Conservation (phyloP, 2,329 filamentous ascomycete species). For the Dothiorella sarmentorum region DNA sequence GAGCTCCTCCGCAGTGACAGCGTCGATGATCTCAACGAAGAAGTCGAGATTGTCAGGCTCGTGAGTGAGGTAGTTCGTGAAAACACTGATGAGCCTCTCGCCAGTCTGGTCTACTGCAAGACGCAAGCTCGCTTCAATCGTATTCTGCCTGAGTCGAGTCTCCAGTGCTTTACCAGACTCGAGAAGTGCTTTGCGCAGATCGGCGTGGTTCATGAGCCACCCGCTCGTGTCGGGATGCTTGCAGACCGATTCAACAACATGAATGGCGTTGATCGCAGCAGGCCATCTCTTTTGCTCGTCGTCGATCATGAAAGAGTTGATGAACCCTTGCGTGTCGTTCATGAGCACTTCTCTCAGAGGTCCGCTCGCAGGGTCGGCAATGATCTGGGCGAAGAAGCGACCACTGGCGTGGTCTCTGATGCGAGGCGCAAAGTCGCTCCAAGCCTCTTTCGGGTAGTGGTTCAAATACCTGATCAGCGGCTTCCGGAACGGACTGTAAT, state of each 20-base stretch:
- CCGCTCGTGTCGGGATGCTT: slow-evolving; percentile 60
- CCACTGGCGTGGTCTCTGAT: slow-evolving; percentile 85
- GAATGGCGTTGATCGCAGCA: slow-evolving; percentile 81
- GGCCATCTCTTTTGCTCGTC: slow-evolving; percentile 69
- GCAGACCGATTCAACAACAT: slow-evolving; percentile 76
- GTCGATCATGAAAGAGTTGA: slow-evolving; percentile 61
- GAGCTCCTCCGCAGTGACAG: slow-evolving; percentile 77
- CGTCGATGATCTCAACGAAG: slow-evolving; percentile 79
- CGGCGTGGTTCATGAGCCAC: slow-evolving; percentile 61
- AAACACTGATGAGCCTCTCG: slow-evolving; percentile 80
- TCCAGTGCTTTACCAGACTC: slow-evolving; percentile 75
- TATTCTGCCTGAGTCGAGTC: slow-evolving; percentile 65
- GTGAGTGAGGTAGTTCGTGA: slow-evolving; percentile 74
- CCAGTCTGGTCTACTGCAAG: slow-evolving; percentile 84
- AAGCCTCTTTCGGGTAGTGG: slow-evolving; percentile 84
- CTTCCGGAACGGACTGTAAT: slow-evolving; percentile 84
- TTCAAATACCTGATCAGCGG: slow-evolving; percentile 93
- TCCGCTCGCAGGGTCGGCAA: slow-evolving; percentile 70
- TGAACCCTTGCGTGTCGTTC: slow-evolving; percentile 68
- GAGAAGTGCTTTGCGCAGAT: slow-evolving; percentile 58
- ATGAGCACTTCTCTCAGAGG: slow-evolving; percentile 72
- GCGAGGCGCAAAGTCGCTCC: slow-evolving; percentile 72
- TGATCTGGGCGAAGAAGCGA: slow-evolving; percentile 83
- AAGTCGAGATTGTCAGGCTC: slow-evolving; percentile 75
- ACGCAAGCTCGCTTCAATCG: slow-evolving; percentile 67